Evolutionary conservation across 139 green algal genomes (phyloP).

Genomic region (Gonium pectorale): DNA sequence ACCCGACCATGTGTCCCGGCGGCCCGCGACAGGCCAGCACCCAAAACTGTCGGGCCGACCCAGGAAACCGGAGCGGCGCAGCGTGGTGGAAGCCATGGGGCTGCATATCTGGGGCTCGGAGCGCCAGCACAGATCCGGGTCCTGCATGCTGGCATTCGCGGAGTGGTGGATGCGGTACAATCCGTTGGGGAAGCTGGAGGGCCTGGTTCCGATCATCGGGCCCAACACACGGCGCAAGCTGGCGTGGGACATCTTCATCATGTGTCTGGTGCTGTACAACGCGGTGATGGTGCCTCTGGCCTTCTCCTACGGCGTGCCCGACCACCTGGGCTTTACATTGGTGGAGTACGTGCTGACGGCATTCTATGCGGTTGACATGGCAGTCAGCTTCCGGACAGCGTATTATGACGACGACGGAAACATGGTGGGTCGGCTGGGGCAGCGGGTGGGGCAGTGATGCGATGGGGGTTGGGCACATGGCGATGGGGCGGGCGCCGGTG

Average conservation of each 20-base stretch:
- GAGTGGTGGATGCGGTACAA: constrained; percentile 9
- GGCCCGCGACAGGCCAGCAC: too few species aligned
- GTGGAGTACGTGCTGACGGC: background rate
- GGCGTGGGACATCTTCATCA: constrained; percentile 10
- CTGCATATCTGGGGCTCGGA: background rate
- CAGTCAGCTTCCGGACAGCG: constrained; percentile 29
- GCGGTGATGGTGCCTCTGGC: constrained; percentile 23
- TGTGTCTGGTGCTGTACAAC: constrained; percentile 16
- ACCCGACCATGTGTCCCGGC: too few species aligned
- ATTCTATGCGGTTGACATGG: constrained; percentile 9
- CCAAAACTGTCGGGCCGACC: too few species aligned
- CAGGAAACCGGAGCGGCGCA: background rate
- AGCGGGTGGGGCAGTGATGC: background rate
- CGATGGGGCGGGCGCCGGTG: too few species aligned
- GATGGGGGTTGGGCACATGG: background rate
- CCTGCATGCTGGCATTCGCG: background rate
- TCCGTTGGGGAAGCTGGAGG: background rate
- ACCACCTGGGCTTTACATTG: background rate
- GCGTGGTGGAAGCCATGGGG: background rate
- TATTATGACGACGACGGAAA: constrained; percentile 20
- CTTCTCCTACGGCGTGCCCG: constrained; percentile 10
- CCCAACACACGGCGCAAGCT: background rate
- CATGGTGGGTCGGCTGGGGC: background rate
- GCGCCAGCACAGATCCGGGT: background rate
- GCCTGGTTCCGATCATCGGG: background rate